Conservation (phyloP, 2,329 filamentous ascomycete genomes). For the Penicillium oxalicum region DNA sequence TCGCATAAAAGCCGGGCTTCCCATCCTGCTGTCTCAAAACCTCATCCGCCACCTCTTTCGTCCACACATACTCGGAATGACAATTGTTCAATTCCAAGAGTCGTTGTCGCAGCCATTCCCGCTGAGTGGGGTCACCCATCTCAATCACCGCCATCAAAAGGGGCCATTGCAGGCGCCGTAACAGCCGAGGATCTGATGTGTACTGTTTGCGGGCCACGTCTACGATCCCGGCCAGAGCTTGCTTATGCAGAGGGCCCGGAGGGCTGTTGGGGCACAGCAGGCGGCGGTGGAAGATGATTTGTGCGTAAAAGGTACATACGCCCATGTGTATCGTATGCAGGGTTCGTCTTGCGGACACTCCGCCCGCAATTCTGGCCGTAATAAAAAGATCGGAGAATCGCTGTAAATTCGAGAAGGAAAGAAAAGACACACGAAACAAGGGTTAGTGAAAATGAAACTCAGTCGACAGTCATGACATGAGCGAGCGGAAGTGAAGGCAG, state of each 20-base stretch:
- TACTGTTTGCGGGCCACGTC: constrained; percentile 32
- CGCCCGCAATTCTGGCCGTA: constrained; percentile 28
- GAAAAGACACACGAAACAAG: background rate
- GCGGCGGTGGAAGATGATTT: constrained; percentile 29
- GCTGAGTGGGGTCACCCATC: constrained; percentile 24
- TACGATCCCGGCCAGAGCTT: constrained; percentile 25
- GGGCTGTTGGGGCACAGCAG: constrained; percentile 21
- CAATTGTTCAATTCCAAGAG: constrained; percentile 24
- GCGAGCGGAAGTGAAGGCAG: too few relatives aligned
- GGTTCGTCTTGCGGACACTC: constrained; percentile 27
- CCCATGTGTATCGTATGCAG: constrained; percentile 33
- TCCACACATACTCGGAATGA: constrained; percentile 29
- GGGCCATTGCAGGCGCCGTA: constrained; percentile 31
- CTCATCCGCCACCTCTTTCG: constrained; percentile 25
- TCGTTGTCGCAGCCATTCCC: constrained; percentile 28
- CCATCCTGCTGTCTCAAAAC: constrained; percentile 24
- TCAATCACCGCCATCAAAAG: constrained; percentile 31
- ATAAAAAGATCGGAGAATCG: constrained; percentile 34
- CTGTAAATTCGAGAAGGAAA: constrained; percentile 11
- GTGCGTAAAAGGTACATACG: constrained; percentile 30
- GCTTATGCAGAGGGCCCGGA: constrained; percentile 21
- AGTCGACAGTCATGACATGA: too few relatives aligned
- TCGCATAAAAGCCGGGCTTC: constrained; percentile 18
- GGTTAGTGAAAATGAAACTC: background rate
- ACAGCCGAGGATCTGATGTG: constrained; percentile 23